Evolutionary conservation across 2,329 filamentous ascomycete genomes (phyloP), one percentile per base, ranked within the genome.

Genomic region (Sporothrix pallida): DNA sequence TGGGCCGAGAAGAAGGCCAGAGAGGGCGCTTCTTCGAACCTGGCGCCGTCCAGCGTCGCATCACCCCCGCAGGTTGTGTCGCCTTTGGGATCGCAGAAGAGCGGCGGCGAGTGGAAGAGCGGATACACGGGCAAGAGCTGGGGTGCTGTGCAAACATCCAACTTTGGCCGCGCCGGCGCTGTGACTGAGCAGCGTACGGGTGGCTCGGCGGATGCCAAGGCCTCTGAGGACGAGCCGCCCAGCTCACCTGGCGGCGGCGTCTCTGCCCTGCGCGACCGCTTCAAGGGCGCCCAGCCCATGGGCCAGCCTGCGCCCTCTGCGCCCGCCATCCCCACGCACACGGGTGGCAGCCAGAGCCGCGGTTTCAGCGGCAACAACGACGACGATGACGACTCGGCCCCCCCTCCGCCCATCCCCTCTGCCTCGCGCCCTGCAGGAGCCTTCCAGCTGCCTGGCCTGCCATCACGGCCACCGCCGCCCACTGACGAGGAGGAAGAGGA

Each of bases 1-100:
- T 99, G 96, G 96, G 95, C 95, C 0, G 96, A 99, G 85, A 97
- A 95, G 85, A 98, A 98, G 85, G 95, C 93, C 7, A 91, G 90
- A 75, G 90, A 96, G 81, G 87, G 91, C 70, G 91, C 72, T 37
- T 42, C 52, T 8, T 23, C 44, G 6, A 37, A 48, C 6, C 37
- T 56, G 5, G 71, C 52, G 20, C 46, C 67, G 9, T 48, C 62
- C 20, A 50, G n/a, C 15, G 84, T 67, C 17, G 15, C 72, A 6
- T 60, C 73, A 20, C 54, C 70, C 56, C 44, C 84, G 56, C 77
- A 73, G 72, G 84, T 82, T 2, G 42, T 46, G n/a, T 83, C 89
- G 56, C 87, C 90, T 0, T 83, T 94, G 46, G 81, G 85, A 70
- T 86, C 87, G 70, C 94, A 97, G 81, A 86, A 87, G 79, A 97